Base-by-base conservation (phyloP, 768 basidiomycete species). In the Scleroderma bovista region DNA sequence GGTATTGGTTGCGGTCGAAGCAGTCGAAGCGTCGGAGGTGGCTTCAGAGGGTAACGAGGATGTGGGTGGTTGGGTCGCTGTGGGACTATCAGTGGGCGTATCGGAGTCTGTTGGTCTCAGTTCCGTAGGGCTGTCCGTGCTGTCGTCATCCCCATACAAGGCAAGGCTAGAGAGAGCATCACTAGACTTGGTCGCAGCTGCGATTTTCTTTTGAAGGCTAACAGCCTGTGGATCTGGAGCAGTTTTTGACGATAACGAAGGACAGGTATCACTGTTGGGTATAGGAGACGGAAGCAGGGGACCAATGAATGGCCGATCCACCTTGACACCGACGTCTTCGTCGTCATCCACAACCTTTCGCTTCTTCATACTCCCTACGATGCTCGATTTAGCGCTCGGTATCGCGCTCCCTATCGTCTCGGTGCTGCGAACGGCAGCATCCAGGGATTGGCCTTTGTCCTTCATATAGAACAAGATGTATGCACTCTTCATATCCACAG, bases 401-500 rank as follows among this genome's bases (percentile, higher is more conserved):
- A 32, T 6, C 17, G 44, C 6, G 19, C 11, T 23, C n/a, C 13
- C 57, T 55, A 9, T 33, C 33, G 44, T 3, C 9, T 12, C 20
- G 1, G 44, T 20, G 33, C 11, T 45, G 44, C 12, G 17, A 33
- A 32, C 31, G 44, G 44, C 44, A 16, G 83, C 80, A 57, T 86
- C 80, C 42, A 90, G 70, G 5, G 75, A 78, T 59, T 89, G 84
- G 7, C 89, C 90, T 65, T 81, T 86, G 50, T 85, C 83, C 45
- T 83, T 81, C 39, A 92, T 78, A 66, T 98, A 99, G 70, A 95
- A 93, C 50, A 99, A 73, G 54, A 98, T 80, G 57, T 99, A 99
- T 51, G 96, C 96, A 60, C 79, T 89, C 68, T 81, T 85, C 70
- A 83, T 79, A 50, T 70, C 67, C 24, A 83, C 68, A 1, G 89